Evolutionary conservation across 192 early-diverging fungal genomes (phyloP).

Genomic region (Coemansia sp.): DNA sequence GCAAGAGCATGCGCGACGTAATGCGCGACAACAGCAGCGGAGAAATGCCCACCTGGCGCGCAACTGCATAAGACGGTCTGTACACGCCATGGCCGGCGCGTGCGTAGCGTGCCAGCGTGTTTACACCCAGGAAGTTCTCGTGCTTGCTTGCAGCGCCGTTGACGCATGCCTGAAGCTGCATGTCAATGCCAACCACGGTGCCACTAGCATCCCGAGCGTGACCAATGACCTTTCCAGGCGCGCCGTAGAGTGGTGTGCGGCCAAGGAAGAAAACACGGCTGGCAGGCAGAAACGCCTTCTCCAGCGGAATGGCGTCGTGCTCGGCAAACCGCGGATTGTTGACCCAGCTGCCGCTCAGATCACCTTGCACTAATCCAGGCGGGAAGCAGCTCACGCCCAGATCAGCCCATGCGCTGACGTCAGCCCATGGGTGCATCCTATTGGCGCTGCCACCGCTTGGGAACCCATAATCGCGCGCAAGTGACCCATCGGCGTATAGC

Average conservation of each 20-base stretch:
- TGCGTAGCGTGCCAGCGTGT: constrained; percentile 17
- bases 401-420: constrained; percentile 13
- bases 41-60: constrained; percentile 63
- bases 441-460: neutral
- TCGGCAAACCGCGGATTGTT: constrained; percentile 71
- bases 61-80: constrained; percentile 64
- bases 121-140: constrained; percentile 41
- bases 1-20: constrained; percentile 66
- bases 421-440: constrained; percentile 25
- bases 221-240: constrained; percentile 63
- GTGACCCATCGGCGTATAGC: constrained; percentile 39
- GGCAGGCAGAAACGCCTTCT: constrained; percentile 67
- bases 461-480: constrained; percentile 47
- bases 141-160: constrained; percentile 14
- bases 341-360: constrained; percentile 41
- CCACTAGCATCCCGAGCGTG: constrained; percentile 41
- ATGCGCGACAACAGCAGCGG: constrained; percentile 76
- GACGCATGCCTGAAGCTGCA: constrained; percentile 31
- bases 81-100: constrained; percentile 46
- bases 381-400: constrained; percentile 30
- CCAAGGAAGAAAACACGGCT: constrained; percentile 83
- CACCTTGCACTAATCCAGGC: constrained; percentile 50
- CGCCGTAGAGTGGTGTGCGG: constrained; percentile 65
- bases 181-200: constrained; percentile 18
- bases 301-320: constrained; percentile 62